phyloP scores from a whole-genome alignment of 768 basidiomycete genomes.

The Pulveroboletus ravenelii region DNA sequence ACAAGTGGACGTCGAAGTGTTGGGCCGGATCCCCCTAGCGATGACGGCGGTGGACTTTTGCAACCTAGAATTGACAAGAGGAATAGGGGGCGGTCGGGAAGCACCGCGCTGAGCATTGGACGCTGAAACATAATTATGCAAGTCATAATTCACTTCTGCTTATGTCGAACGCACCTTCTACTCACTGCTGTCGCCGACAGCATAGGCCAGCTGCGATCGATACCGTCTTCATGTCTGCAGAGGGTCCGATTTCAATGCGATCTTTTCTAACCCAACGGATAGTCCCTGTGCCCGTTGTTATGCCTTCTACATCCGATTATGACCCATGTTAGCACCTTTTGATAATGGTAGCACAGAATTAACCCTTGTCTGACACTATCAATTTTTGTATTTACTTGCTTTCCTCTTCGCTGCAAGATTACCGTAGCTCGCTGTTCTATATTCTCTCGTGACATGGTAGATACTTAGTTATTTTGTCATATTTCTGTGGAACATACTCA shows the following conservation, averaged over 20 bases:
- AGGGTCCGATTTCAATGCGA: slow-evolving; percentile 19
- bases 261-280: slow-evolving; percentile 4
- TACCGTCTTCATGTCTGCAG: slow-evolving; percentile 9
- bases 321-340: slow-evolving; percentile 19
- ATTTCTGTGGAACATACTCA: slow-evolving; percentile 1
- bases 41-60: slow-evolving; percentile 16
- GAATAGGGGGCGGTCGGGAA: slow-evolving; percentile 28
- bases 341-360: slow-evolving; percentile 18
- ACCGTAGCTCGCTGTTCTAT: slow-evolving; percentile 14
- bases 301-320: slow-evolving; percentile 22
- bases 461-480: slow-evolving; percentile 14
- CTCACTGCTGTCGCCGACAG: slow-evolving; percentile 14
- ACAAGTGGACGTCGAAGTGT: slow-evolving; percentile 43
- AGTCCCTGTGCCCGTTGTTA: slow-evolving; percentile 4
- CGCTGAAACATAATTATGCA: slow-evolving; percentile 17
- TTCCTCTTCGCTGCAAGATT: slow-evolving; percentile 2
- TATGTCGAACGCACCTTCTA: slow-evolving; percentile 4
- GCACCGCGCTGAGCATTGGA: slow-evolving; percentile 20
- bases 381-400: slow-evolving; percentile 10
- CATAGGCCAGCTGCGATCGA: slow-evolving; percentile 10
- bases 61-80: slow-evolving; percentile 17
- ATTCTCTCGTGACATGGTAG: slow-evolving; percentile 5
- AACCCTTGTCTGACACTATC: slow-evolving; percentile 3
- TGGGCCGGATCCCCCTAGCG: slow-evolving; percentile 25
- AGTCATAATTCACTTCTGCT: slow-evolving; percentile 9